Evolutionary conservation across 345 rosid genomes (phyloP).

Genomic region (Anastatica hierochuntica): DNA sequence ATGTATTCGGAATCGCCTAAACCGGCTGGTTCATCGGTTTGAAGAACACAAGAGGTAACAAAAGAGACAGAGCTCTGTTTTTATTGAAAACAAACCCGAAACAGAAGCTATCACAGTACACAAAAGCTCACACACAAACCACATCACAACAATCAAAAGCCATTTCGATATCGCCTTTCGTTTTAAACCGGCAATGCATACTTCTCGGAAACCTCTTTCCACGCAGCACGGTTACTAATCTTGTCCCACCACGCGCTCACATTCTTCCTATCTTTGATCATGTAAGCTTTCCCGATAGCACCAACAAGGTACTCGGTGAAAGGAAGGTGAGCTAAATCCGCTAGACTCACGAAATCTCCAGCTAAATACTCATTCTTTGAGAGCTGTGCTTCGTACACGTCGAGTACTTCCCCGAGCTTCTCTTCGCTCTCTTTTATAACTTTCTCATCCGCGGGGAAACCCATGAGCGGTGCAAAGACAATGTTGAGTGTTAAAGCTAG

Average conservation of each 20-base stretch:
- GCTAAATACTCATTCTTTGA: conserved; percentile 52
- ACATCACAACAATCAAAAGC: neutral
- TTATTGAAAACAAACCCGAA: too few species aligned
- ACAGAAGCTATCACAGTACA: neutral
- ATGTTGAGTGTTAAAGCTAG: conserved; percentile 31
- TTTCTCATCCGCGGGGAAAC: conserved; percentile 35
- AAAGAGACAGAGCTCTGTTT: neutral
- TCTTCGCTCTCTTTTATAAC: conserved; percentile 49
- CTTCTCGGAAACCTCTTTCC: conserved; percentile 40
- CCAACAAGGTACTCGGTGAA: conserved; percentile 54
- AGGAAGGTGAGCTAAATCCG: conserved; percentile 59
- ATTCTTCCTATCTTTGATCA: conserved; percentile 53
- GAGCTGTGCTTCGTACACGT: conserved; percentile 54
- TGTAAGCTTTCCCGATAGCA: conserved; percentile 32
- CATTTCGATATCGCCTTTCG: neutral
- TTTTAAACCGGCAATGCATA: conserved; percentile 17
- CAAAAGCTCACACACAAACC: neutral
- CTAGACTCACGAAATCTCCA: conserved; percentile 59
- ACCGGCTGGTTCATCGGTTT: neutral
- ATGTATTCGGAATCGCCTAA: neutral
- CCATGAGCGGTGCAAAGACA: conserved; percentile 34
- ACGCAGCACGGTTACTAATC: conserved; percentile 53
- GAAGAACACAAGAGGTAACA: neutral
- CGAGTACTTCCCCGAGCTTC: conserved; percentile 43
- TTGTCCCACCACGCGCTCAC: conserved; percentile 61